These are phyloP conservation scores for Leishmania martiniquensis DNA, from an alignment of 208 protist species.

Conservation along the genomic window DNA sequence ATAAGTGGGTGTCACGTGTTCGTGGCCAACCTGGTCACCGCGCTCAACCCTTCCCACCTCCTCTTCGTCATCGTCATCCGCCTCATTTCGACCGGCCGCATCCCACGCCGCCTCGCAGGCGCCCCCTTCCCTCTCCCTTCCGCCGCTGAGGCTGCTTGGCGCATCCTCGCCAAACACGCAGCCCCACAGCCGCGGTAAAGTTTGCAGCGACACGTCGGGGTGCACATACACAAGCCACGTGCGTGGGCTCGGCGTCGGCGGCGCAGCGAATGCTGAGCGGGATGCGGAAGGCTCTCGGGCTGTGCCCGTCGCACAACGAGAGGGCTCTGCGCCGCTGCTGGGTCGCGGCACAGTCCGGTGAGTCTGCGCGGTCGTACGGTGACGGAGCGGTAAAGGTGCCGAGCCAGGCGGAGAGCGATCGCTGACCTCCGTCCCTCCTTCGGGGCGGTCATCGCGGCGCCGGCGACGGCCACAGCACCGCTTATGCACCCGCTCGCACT, in stretches of 20 bases:
- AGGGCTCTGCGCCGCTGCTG: neutral
- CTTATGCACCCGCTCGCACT: neutral
- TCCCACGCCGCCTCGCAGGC: neutral
- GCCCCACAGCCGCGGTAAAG: conserved; percentile 4
- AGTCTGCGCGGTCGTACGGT: neutral
- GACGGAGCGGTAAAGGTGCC: neutral
- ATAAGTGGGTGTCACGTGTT: no score
- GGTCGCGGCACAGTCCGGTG: neutral
- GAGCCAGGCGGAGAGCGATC: neutral
- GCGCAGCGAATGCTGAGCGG: neutral
- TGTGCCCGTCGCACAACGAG: neutral
- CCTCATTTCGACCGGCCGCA: neutral
- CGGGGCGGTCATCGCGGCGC: neutral
- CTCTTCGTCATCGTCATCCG: neutral
- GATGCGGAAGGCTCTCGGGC: neutral
- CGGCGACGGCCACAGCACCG: neutral
- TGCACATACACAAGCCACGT: conserved; percentile 33
- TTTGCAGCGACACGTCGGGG: neutral
- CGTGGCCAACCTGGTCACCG: neutral
- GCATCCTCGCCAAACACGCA: neutral
- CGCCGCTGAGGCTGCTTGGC: neutral
- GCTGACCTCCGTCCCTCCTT: neutral
- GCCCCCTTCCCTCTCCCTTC: neutral
- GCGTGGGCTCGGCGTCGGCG: neutral
- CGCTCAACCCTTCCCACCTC: no score